phyloP scores from a whole-genome alignment of 768 basidiomycete species.

The Hydnomerulius pinastri region DNA sequence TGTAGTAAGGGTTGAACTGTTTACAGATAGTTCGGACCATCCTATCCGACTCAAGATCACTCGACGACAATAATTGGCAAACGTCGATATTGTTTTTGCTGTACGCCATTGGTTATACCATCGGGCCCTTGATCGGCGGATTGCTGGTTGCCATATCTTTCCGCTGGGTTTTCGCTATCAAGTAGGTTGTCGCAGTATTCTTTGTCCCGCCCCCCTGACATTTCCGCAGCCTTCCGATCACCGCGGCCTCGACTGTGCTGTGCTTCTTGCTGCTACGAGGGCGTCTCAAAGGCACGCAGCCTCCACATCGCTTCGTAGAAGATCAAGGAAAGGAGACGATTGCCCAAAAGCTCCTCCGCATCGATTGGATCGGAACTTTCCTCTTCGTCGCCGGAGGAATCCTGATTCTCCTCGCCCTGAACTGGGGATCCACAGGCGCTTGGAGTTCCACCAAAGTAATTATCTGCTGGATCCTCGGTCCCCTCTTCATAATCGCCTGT shows the following conservation, averaged over 20 bases:
- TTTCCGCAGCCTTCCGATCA: conserved; percentile 34
- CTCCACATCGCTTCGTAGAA: conserved; percentile 6
- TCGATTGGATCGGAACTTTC: conserved; percentile 43
- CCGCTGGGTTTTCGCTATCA: conserved; percentile 49
- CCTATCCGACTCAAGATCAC: conserved; percentile 38
- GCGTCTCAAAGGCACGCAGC: conserved; percentile 29
- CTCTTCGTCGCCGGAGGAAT: conserved; percentile 41
- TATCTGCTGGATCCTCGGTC: conserved; percentile 45
- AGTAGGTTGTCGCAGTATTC: conserved; percentile 26
- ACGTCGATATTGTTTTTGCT: conserved; percentile 39
- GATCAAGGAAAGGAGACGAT: conserved; percentile 10
- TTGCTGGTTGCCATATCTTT: conserved; percentile 36
- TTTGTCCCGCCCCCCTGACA: background rate
- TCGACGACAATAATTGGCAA: conserved; percentile 42
- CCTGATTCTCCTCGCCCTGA: conserved; percentile 43
- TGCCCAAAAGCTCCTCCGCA: conserved; percentile 30
- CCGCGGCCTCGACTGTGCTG: conserved; percentile 32
- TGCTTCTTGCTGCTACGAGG: conserved; percentile 38
- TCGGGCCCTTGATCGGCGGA: conserved; percentile 44
- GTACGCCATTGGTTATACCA: conserved; percentile 38
- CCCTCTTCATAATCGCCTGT: conserved; percentile 37
- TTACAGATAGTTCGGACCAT: conserved; percentile 40
- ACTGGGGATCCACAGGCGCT: conserved; percentile 39
- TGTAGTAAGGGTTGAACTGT: background rate
- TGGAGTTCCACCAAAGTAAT: conserved; percentile 43